Conservation (phyloP, 2,329 filamentous ascomycete genomes). For the Stagonosporopsis rhizophila region DNA sequence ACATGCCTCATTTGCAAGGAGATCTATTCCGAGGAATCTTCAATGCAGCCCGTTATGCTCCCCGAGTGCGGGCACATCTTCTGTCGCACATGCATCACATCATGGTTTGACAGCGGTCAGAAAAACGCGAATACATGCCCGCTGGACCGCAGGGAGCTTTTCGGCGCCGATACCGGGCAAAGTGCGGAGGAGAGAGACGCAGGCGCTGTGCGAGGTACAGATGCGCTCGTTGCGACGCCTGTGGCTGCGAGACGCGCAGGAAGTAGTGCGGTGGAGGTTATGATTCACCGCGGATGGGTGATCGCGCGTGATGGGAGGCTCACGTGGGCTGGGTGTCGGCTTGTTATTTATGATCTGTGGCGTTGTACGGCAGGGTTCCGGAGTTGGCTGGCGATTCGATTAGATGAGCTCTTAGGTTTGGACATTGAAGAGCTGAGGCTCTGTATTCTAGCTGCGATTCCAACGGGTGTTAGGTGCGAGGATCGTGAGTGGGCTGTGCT, state of each 20-base stretch:
- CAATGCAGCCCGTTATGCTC: slow-evolving; percentile 7
- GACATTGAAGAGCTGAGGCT: no score
- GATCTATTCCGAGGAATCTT: not conserved
- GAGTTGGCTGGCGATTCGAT: no score
- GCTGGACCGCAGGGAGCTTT: not conserved
- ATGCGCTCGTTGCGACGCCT: not conserved
- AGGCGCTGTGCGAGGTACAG: not conserved
- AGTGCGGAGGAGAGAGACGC: not conserved
- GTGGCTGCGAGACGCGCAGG: no score
- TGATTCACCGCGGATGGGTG: not conserved
- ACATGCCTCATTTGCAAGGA: slow-evolving; percentile 18
- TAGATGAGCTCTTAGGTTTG: no score
- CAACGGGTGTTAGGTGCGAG: no score
- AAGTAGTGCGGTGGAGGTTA: not conserved
- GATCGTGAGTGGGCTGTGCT: no score
- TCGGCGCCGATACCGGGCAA: not conserved
- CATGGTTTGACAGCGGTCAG: slow-evolving; percentile 9
- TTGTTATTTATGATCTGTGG: no score
- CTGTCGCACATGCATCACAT: slow-evolving; percentile 15
- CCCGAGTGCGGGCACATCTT: slow-evolving; percentile 24
- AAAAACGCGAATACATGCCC: slow-evolving; percentile 2
- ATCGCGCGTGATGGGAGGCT: not conserved
- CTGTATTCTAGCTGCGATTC: no score
- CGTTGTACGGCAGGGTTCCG: no score
- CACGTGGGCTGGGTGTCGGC: not conserved